Evolutionary conservation across 2,329 filamentous ascomycete species (phyloP), one percentile per base, ranked within the genome.

Genomic region (Colletotrichum sp.): DNA sequence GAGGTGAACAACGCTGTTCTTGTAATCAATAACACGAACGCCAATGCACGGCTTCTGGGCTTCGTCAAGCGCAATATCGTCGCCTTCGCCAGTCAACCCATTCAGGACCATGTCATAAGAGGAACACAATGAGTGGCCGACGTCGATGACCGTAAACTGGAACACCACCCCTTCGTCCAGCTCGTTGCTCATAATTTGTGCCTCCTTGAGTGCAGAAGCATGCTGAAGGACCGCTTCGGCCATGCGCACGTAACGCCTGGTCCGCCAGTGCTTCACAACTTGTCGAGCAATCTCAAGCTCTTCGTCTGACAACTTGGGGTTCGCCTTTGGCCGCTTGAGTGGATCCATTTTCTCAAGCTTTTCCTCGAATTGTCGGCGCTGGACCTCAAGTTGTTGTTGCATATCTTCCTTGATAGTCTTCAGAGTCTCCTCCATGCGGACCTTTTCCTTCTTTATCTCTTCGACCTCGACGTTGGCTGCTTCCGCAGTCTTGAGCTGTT

Each of bases 101-200:
- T 98, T 98, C 57, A 99, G 89, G 5, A 99, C 96, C 86, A 99
- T 94, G 84, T 99, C 97, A 85, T 99, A 99, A 1, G 96, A 98
- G 5, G 97, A 99, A 80, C 94, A 96, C 79, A 98, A 90, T 26
- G 93, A 93, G 81, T 99, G 96, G 2, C 97, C 97, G 78, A 94
- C 88, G 80, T 98, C 96, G 36, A 99, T 92, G 72, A 98, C 93
- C 15, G 95, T 94, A 83, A 99, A 99, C 84, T 99, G 97, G 83
- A 99, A 99, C 24, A 96, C 93, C 10, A 98, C 95, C 78, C 93
- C 93, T 83, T 98, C 97, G 79, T 97, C 95, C 87, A 99, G 94
- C 81, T 98, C 95, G 80, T 98, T 96, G 86, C 96, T 98, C 95
- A 99, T 97, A 76, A 99, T 93, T 82, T 99, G 97, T 2, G 97